Evolutionary conservation across 768 basidiomycete genomes (phyloP).

Genomic region (Kwoniella dejecticola): DNA sequence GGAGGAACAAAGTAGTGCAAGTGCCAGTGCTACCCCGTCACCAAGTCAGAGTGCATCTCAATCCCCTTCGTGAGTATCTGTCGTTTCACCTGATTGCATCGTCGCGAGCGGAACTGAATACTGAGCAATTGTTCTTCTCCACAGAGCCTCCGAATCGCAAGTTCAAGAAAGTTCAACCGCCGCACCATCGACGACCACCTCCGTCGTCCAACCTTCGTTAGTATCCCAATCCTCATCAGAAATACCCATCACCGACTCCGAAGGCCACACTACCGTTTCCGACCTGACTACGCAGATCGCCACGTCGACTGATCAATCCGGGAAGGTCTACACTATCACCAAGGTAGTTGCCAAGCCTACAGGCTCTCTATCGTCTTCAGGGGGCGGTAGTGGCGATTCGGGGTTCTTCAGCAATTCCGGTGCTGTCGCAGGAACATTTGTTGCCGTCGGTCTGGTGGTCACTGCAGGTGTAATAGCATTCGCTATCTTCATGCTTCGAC

Average conservation of each 20-base stretch:
- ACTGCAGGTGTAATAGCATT: slow-evolving; percentile 60
- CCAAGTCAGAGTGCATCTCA: slow-evolving; percentile 14
- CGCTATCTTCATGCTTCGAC: slow-evolving; percentile 57
- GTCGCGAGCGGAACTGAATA: neutral
- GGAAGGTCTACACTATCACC: slow-evolving; percentile 52
- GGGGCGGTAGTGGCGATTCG: slow-evolving; percentile 12
- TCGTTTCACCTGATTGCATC: neutral
- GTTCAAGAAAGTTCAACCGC: slow-evolving; percentile 6
- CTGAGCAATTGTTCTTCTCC: neutral
- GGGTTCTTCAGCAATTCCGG: slow-evolving; percentile 74
- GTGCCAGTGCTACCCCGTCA: slow-evolving; percentile 10
- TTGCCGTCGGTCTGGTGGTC: slow-evolving; percentile 70
- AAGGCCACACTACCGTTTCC: slow-evolving; percentile 48
- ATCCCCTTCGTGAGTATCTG: slow-evolving; percentile 8
- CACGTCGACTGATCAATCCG: slow-evolving; percentile 44
- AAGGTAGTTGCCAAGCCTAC: slow-evolving; percentile 53
- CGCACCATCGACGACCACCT: slow-evolving; percentile 2
- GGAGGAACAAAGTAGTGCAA: slow-evolving; percentile 11
- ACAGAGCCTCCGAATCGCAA: neutral
- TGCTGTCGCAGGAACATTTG: slow-evolving; percentile 73
- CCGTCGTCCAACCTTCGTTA: too few relatives aligned
- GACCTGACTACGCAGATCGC: slow-evolving; percentile 43
- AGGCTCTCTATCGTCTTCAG: slow-evolving; percentile 18
- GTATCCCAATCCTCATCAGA: slow-evolving; percentile 31
- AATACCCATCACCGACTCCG: slow-evolving; percentile 45